These are phyloP conservation scores for Colletotrichum trifolii DNA, from an alignment of 2,329 filamentous ascomycete genomes.

Conservation along the genomic window DNA sequence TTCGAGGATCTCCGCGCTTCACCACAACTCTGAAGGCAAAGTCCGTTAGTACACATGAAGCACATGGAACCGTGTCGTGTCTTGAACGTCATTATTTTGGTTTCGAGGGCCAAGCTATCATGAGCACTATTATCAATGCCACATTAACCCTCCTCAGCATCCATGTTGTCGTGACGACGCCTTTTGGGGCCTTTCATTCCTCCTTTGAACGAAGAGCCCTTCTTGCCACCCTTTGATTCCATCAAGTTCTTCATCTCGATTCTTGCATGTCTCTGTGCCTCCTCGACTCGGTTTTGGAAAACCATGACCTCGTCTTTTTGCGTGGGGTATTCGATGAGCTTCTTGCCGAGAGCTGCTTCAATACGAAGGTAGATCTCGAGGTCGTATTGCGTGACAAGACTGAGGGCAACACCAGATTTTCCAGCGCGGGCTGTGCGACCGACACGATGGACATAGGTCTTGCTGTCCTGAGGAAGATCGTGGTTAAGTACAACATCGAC, in stretches of 20 bases:
- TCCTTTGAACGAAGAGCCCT: constrained; percentile 58
- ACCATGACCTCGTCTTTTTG: constrained; percentile 89
- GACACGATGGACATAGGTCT: constrained; percentile 92
- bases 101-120: too few relatives aligned
- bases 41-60: too few relatives aligned
- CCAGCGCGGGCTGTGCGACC: constrained; percentile 89
- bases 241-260: constrained; percentile 84
- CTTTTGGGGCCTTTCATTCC: constrained; percentile 51
- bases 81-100: too few relatives aligned
- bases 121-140: neutral
- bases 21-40: too few relatives aligned
- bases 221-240: constrained; percentile 71
- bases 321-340: constrained; percentile 75
- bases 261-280: constrained; percentile 84
- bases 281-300: constrained; percentile 79
- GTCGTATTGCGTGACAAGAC: constrained; percentile 88
- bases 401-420: constrained; percentile 84
- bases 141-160: constrained; percentile 75
- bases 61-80: too few relatives aligned
- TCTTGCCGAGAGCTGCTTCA: constrained; percentile 83
- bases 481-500: constrained; percentile 90
- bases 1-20: too few relatives aligned
- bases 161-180: constrained; percentile 71
- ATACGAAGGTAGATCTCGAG: constrained; percentile 84
- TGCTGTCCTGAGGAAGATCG: constrained; percentile 84